Evolutionary conservation across 148 eudicot species (phyloP).

Genomic region (Fagopyrum esculentum): DNA sequence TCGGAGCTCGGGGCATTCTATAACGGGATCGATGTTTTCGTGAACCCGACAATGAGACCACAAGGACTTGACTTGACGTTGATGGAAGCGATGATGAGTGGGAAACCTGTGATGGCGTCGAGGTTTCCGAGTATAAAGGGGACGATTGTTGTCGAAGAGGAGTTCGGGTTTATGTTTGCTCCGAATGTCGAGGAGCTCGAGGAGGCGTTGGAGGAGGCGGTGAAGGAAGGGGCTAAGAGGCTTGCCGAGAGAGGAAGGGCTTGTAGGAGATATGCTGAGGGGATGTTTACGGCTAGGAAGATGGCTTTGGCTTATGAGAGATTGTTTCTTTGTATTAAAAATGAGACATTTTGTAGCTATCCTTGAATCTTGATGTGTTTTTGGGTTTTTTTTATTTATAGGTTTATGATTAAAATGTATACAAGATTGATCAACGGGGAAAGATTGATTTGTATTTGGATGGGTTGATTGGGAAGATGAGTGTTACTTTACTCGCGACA

Average conservation of each 20-base stretch:
- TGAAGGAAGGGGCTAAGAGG: slow-evolving; percentile 49
- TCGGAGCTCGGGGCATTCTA: slow-evolving; percentile 51
- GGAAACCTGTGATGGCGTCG: slow-evolving; percentile 80
- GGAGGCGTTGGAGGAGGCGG: slow-evolving; percentile 56
- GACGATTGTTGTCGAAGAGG: slow-evolving; percentile 66
- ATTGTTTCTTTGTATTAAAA: slow-evolving; percentile 68
- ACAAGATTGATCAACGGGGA: neutral
- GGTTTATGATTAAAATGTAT: neutral
- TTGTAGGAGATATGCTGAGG: slow-evolving; percentile 40
- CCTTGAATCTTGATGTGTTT: slow-evolving; percentile 10
- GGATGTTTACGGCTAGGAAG: slow-evolving; percentile 67
- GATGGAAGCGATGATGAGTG: slow-evolving; percentile 85
- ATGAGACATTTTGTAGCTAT: slow-evolving; percentile 59
- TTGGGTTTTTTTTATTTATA: neutral
- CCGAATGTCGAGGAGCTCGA: slow-evolving; percentile 60
- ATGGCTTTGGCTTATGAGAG: slow-evolving; percentile 92
- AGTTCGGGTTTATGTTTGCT: slow-evolving; percentile 76
- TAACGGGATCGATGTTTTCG: slow-evolving; percentile 68
- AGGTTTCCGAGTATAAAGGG: slow-evolving; percentile 80
- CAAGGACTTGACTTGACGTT: slow-evolving; percentile 78
- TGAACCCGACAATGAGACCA: slow-evolving; percentile 74
- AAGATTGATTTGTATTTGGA: neutral
- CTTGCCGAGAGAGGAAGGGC: slow-evolving; percentile 53
- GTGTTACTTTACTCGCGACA: too few species aligned
- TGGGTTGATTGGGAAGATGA: neutral